Conservation (phyloP, 495 filamentous ascomycete genomes). For the Achaetomiella virescens region DNA sequence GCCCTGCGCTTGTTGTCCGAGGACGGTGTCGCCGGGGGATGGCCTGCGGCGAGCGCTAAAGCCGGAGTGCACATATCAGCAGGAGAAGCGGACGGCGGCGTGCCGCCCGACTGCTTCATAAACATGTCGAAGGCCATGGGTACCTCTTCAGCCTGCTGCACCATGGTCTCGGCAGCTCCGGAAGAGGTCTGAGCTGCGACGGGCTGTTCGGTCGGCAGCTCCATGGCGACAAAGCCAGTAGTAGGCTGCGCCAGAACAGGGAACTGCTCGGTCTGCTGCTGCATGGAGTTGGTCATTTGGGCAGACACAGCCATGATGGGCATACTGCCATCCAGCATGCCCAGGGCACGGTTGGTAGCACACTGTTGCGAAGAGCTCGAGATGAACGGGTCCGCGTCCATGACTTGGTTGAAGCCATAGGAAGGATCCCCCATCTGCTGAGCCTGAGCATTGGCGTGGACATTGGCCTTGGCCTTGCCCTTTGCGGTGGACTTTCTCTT, state of each 20-base stretch:
- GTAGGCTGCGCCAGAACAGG: too few relatives aligned
- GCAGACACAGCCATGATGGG: background rate
- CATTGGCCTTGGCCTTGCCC: background rate
- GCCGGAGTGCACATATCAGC: background rate
- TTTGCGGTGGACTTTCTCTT: background rate
- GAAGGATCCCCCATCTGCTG: background rate
- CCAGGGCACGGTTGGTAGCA: background rate
- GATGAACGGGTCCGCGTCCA: constrained; percentile 3
- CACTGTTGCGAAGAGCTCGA: background rate
- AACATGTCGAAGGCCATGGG: constrained; percentile 1
- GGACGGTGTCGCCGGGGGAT: background rate
- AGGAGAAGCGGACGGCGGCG: background rate
- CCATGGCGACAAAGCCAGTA: too few relatives aligned
- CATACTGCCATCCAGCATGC: background rate
- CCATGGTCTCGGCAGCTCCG: background rate
- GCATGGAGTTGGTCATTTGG: background rate
- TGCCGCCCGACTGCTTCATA: background rate
- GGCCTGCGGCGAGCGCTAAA: background rate
- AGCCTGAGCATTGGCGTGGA: background rate
- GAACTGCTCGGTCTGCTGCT: too few relatives aligned
- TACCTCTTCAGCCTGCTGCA: background rate
- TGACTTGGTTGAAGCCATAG: constrained; percentile 4
- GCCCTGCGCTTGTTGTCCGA: constrained; percentile 10
- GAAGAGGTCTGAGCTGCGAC: background rate
- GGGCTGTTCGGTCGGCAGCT: too few relatives aligned